Evolutionary conservation across 2,329 filamentous ascomycete species (phyloP), one percentile per base, ranked within the genome.

Genomic region (Dichotomopilus funicola): DNA sequence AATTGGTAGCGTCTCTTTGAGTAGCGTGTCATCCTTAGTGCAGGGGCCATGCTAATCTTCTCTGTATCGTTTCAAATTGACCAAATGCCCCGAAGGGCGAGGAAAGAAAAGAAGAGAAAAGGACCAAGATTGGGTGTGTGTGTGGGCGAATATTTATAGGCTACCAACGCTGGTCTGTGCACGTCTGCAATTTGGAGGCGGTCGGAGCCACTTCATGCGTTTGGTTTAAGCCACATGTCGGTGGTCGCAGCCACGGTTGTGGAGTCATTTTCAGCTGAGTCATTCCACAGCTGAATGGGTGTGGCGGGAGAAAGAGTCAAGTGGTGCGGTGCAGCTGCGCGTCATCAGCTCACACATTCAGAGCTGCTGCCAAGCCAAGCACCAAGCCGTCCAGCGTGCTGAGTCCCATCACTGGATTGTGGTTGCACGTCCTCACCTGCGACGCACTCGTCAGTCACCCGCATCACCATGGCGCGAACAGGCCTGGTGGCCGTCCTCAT

Each of bases 1-100:
- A 83, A 81, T 82, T 75, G 77, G 78, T 78, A 81, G 82, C 79
- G 82, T 85, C 84, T 87, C 85, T 87, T 63, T 65, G 64, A 65
- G 63, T 64, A 86, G 84, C 85, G 86, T 91, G 87, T 91, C 88
- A 92, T 91, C 88, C 88, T 92, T 92, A 91, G 88, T 84, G 80
- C 81, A 85, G 80, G 81, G 85, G 85, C 85, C 85, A 88, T 88
- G 85, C 86, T 88, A 87, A 86, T 86, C 81, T 86, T 86, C 82
- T 86, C 81, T 85, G 79, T 83, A 66, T 62, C 62, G 63, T 65
- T 66, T 64, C 63, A 66, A 63, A 63, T 66, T 64, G 63, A 65
- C 63, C 62, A 64, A 63, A 64, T 65, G 61, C 56, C 62, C 63
- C 63, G 59, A 62, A 62, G 59, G 61, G 55, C 59, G 55, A 61